Base-by-base conservation (phyloP, 208 protist genomes). In the Crithidia bombi region DNA sequence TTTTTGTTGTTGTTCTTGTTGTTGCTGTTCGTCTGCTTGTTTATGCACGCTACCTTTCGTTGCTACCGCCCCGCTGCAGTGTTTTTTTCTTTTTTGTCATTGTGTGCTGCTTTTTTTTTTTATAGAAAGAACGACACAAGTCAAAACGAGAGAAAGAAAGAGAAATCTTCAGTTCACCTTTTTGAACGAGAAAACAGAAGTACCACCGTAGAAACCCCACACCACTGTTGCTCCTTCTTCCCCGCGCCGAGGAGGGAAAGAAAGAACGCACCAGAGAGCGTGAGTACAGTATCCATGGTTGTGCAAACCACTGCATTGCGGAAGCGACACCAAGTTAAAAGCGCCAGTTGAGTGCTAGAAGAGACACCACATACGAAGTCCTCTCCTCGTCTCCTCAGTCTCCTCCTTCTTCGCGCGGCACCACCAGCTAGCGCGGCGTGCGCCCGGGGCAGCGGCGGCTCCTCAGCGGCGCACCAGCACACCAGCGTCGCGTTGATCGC, bases 341-440 rank as follows among this genome's bases (percentile, higher is more conserved):
- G 5, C 15, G 25, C 6, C 39, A 17, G 30, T 39, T 5, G 9
- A 25, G 10, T 23, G 49, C 86, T 93, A 95, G 82, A 92, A 92
- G 75, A 95, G 91, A 68, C 79, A 85, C 69, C 90, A 92, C 66
- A 89, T 87, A 68, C 84, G 51, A 96, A 90, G 79, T 93, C 88
- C 35, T 93, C 59, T 94, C 87, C 38, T 91, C 87, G 62, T 93
- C 64, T 90, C 83, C 80, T 89, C 82, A 44, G 79, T 71, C 65
- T 86, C 88, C 78, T 90, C 84, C 61, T 69, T 79, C 67, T 79
- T 73, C 59, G 79, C 79, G 55, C 69, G 77, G 52, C 73, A 73
- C 12, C 79, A 79, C 44, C 75, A 61, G n/a, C n/a, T n/a, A n/a
- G n/a, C n/a, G n/a, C n/a, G n/a, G 28, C 75, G 82, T 38, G 78